Evolutionary conservation across 23 red algal species (phyloP).

Genomic region (Chondrus crispus): DNA sequence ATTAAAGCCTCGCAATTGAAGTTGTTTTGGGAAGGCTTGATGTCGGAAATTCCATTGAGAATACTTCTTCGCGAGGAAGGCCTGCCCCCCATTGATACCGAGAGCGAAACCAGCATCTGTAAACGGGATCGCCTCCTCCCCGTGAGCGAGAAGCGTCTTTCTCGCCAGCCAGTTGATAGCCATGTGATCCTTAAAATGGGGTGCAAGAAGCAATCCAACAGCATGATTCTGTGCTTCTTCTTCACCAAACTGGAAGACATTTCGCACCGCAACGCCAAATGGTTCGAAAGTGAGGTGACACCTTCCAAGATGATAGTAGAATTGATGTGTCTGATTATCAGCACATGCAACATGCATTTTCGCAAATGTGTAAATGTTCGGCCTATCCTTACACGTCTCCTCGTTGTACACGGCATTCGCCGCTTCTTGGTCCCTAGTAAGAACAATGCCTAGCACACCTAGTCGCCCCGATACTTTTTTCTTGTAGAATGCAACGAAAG

Average conservation of each 20-base stretch:
- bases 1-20: slow-evolving; percentile 48
- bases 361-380: slow-evolving; percentile 54
- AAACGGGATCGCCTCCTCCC: slow-evolving; percentile 34
- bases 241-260: slow-evolving; percentile 34
- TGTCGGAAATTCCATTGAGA: slow-evolving; percentile 26
- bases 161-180: slow-evolving; percentile 68
- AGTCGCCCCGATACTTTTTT: not conserved
- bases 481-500: slow-evolving; percentile 57
- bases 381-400: slow-evolving; percentile 13
- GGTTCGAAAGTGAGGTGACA: slow-evolving; percentile 57
- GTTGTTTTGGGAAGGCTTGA: slow-evolving; percentile 40
- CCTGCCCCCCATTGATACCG: slow-evolving; percentile 16
- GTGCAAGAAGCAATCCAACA: slow-evolving; percentile 34
- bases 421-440: slow-evolving; percentile 23
- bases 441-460: slow-evolving; percentile 50
- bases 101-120: slow-evolving; percentile 55
- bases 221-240: slow-evolving; percentile 28
- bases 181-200: slow-evolving; percentile 58
- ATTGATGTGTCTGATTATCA: slow-evolving; percentile 71
- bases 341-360: slow-evolving; percentile 77
- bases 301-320: slow-evolving; percentile 56
- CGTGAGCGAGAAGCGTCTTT: slow-evolving; percentile 46
- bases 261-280: slow-evolving; percentile 48
- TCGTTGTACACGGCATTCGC: slow-evolving; percentile 25
- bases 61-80: slow-evolving; percentile 32